Conservation (phyloP, 305 asterid genomes). For the Petunia hybrid region DNA sequence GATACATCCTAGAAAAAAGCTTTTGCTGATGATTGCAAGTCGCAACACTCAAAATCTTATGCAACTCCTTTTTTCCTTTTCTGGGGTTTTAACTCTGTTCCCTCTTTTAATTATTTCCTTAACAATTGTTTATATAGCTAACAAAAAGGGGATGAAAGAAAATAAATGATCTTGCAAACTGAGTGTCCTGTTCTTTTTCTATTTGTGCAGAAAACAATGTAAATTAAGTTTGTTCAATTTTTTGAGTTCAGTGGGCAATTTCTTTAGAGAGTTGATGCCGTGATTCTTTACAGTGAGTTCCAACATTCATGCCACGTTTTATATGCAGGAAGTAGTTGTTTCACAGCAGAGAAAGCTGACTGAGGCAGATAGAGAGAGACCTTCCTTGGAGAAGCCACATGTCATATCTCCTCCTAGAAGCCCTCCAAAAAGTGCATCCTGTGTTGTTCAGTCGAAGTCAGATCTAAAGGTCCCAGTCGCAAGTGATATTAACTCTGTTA, state of each 20-base stretch:
- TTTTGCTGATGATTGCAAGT: slow-evolving; percentile 12
- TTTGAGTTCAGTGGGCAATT: background rate
- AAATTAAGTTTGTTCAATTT: background rate
- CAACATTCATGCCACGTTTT: slow-evolving; percentile 27
- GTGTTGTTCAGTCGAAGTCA: slow-evolving; percentile 39
- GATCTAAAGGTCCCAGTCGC: slow-evolving; percentile 46
- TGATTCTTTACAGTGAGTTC: background rate
- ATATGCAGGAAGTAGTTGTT: slow-evolving; percentile 58
- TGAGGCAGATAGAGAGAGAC: slow-evolving; percentile 42
- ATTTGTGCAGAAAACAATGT: background rate
- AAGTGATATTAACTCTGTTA: slow-evolving; percentile 43
- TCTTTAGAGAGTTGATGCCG: background rate
- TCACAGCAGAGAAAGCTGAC: slow-evolving; percentile 43
- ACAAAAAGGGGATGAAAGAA: background rate
- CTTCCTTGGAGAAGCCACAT: slow-evolving; percentile 41
- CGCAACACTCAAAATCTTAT: background rate
- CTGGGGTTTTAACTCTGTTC: background rate
- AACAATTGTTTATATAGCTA: slow-evolving; percentile 16
- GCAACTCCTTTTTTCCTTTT: background rate
- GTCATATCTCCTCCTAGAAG: slow-evolving; percentile 54
- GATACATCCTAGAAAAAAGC: slow-evolving; percentile 1
- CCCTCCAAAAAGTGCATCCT: slow-evolving; percentile 53
- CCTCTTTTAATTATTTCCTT: background rate
- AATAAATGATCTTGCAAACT: background rate
- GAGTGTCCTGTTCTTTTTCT: slow-evolving; percentile 16